Conservation (phyloP, 345 rosid species). For the Bruguiera gymnorhiza region DNA sequence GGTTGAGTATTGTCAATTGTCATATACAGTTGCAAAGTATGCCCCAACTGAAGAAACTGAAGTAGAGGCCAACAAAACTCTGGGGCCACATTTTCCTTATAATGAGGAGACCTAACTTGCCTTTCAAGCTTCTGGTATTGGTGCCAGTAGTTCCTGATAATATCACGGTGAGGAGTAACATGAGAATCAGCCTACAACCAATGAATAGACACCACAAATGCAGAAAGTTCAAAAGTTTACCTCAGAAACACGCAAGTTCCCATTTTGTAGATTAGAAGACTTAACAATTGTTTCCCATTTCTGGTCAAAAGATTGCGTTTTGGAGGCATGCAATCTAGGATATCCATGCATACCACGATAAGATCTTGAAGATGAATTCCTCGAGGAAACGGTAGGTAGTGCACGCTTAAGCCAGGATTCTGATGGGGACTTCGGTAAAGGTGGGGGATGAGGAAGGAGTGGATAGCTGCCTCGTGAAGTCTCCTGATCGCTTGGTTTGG, state of each 20-base stretch:
- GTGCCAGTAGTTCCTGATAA: conserved; percentile 39
- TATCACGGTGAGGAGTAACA: background rate
- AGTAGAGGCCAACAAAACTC: background rate
- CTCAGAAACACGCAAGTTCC: conserved; percentile 59
- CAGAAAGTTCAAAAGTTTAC: conserved; percentile 26
- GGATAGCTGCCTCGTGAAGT: conserved; percentile 20
- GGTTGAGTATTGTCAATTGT: too few relatives aligned
- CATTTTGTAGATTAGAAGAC: conserved; percentile 48
- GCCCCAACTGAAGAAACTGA: background rate
- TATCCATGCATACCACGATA: conserved; percentile 23
- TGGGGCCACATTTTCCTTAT: background rate
- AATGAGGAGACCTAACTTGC: background rate
- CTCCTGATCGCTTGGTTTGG: conserved; percentile 26
- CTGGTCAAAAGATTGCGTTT: conserved; percentile 26
- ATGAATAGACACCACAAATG: background rate
- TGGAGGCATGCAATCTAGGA: conserved; percentile 31
- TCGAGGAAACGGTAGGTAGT: conserved; percentile 51
- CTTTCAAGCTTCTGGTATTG: conserved; percentile 39
- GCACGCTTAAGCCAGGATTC: conserved; percentile 87
- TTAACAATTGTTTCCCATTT: conserved; percentile 84
- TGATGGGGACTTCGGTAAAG: conserved; percentile 83
- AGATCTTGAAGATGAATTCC: conserved; percentile 41
- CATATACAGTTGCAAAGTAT: too few relatives aligned
- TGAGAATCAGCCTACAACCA: background rate
- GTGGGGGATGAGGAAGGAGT: conserved; percentile 49